These are phyloP conservation scores for Exobasidium cylindrosporum DNA, from an alignment of 1,284 basidiomycete genomes.

Conservation along the genomic window DNA sequence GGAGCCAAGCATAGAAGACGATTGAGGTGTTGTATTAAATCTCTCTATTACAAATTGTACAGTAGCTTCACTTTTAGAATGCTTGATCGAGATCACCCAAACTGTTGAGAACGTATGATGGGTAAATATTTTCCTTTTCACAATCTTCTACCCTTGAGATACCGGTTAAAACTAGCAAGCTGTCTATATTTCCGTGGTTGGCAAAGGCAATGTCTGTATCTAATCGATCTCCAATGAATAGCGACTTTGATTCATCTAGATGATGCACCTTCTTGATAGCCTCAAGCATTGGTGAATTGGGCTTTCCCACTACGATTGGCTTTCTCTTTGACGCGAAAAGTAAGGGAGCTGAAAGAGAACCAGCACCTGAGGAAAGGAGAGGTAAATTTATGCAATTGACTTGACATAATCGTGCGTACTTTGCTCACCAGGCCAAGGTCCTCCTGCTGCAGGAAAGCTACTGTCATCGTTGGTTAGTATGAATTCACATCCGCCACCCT, in stretches of 20 bases:
- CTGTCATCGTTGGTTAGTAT: conserved; percentile 90
- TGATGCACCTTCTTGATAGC: conserved; percentile 71
- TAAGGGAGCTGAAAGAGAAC: conserved; percentile 78
- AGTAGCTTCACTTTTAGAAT: neutral
- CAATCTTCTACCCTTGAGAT: conserved; percentile 50
- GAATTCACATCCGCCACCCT: conserved; percentile 76
- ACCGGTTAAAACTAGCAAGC: conserved; percentile 89
- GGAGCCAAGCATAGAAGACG: conserved; percentile 3
- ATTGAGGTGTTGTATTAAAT: conserved; percentile 5
- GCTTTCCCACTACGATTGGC: conserved; percentile 85
- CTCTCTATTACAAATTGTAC: neutral
- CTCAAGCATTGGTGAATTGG: conserved; percentile 85
- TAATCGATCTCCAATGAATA: conserved; percentile 94
- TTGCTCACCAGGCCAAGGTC: conserved; percentile 70
- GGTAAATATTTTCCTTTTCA: conserved; percentile 61
- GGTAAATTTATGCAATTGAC: no score
- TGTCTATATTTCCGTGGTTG: conserved; percentile 75
- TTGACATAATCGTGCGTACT: no score
- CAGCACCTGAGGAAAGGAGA: conserved; percentile 58
- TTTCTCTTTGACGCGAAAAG: conserved; percentile 67
- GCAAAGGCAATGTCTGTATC: conserved; percentile 94
- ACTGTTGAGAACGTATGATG: conserved; percentile 44
- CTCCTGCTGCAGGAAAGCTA: conserved; percentile 77
- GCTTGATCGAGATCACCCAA: conserved; percentile 34
- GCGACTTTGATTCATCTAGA: conserved; percentile 40